A percentile compares a stretch with the other conserved stretches of the same genome.
These are phyloP conservation scores for Globisporangium parvum DNA, from an alignment of 352 stramenopile species.

Conservation along the genomic window DNA sequence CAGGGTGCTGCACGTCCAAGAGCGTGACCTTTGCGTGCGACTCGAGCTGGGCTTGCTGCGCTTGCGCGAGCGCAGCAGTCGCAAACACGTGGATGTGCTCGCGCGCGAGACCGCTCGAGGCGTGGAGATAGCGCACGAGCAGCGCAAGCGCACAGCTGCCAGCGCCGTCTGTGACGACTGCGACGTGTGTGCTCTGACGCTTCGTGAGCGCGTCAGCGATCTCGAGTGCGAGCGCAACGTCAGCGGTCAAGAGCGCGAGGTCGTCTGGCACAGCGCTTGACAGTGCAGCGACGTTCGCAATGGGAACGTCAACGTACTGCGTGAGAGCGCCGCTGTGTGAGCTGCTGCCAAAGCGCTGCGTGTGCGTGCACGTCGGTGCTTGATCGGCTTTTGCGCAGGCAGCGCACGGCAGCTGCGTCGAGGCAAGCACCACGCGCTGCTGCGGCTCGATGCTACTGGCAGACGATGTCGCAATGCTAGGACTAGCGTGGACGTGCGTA, in stretches of 20 bases:
- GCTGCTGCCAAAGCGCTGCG: conserved; percentile 24
- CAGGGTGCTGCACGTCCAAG: conserved; percentile 31
- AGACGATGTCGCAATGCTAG: neutral
- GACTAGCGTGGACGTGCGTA: conserved; percentile 10
- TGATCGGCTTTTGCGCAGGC: neutral
- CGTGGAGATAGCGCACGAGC: conserved; percentile 24
- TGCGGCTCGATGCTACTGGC: neutral
- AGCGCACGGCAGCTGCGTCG: conserved; percentile 13
- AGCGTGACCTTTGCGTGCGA: conserved; percentile 21
- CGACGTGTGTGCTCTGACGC: conserved; percentile 21
- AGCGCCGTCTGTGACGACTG: conserved; percentile 16
- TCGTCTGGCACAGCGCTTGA: conserved; percentile 30
- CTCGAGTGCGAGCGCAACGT: conserved; percentile 31
- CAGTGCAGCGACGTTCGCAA: conserved; percentile 25
- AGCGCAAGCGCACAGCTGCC: conserved; percentile 18
- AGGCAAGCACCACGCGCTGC: conserved; percentile 17
- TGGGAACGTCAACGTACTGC: conserved; percentile 36
- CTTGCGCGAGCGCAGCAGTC: conserved; percentile 1
- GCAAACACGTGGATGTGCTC: conserved; percentile 26
- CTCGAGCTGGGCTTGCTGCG: conserved; percentile 1
- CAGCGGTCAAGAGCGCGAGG: conserved; percentile 32
- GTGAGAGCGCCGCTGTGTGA: conserved; percentile 25
- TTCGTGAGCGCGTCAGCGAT: conserved; percentile 23
- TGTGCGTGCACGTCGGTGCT: neutral
- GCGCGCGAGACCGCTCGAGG: conserved; percentile 15